Percentiles rank a stretch among this genome's conserved stretches.
These are phyloP conservation scores for Apiospora arundinis DNA, from an alignment of 2,329 filamentous ascomycete genomes.

Conservation along the genomic window DNA sequence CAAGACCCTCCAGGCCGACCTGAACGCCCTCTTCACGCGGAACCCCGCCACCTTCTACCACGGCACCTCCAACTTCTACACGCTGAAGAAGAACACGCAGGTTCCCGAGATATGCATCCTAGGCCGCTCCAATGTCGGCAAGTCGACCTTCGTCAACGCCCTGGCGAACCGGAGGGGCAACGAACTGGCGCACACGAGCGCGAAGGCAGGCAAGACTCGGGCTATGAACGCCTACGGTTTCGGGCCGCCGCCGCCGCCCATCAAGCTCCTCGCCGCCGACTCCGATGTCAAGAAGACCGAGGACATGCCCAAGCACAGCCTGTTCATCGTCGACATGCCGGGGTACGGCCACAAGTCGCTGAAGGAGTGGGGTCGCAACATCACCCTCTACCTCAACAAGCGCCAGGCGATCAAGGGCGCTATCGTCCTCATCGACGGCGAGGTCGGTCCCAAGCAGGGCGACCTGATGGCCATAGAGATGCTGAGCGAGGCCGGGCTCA, in stretches of 20 bases:
- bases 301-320: slow-evolving; percentile 50
- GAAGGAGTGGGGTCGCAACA: slow-evolving; percentile 58
- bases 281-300: slow-evolving; percentile 39
- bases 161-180: slow-evolving; percentile 66
- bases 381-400: slow-evolving; percentile 56
- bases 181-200: slow-evolving; percentile 55
- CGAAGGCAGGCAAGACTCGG: slow-evolving; percentile 58
- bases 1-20: slow-evolving; percentile 33
- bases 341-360: slow-evolving; percentile 56
- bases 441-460: slow-evolving; percentile 56
- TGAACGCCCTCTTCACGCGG: slow-evolving; percentile 35
- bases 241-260: slow-evolving; percentile 45
- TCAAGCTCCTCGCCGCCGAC: slow-evolving; percentile 34
- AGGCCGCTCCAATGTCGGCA: slow-evolving; percentile 88
- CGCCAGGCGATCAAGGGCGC: slow-evolving; percentile 57
- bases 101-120: slow-evolving; percentile 75
- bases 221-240: slow-evolving; percentile 64
- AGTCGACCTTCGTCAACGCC: slow-evolving; percentile 87
- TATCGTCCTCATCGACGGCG: slow-evolving; percentile 59
- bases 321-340: slow-evolving; percentile 59
- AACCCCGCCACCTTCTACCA: slow-evolving; percentile 36
- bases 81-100: slow-evolving; percentile 57
- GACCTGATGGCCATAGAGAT: slow-evolving; percentile 56
- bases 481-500: slow-evolving; percentile 51
- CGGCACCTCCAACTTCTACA: slow-evolving; percentile 45